These are phyloP conservation scores for Chrysanthemum seticuspe DNA, from an alignment of 129 eudicot genomes.

Conservation along the genomic window DNA sequence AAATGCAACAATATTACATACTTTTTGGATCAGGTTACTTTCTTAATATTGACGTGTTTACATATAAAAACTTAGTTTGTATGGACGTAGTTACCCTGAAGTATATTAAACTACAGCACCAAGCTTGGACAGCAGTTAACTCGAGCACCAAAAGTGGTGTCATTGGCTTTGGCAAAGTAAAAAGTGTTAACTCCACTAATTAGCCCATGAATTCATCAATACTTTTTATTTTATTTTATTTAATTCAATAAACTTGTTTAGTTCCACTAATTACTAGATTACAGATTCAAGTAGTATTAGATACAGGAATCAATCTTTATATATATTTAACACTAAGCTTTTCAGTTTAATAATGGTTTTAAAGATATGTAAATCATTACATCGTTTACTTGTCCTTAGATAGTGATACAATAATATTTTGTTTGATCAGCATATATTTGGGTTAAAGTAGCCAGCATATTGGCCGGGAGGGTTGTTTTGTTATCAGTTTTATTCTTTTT, in stretches of 20 bases:
- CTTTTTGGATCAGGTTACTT: too few relatives aligned
- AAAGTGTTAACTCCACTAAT: conserved; percentile 15
- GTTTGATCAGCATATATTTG: background rate
- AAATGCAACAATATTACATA: too few relatives aligned
- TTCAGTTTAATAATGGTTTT: conserved; percentile 16
- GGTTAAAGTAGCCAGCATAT: background rate
- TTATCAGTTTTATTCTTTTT: background rate
- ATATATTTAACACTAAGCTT: background rate
- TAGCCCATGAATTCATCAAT: background rate
- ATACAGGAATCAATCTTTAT: background rate
- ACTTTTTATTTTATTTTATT: background rate
- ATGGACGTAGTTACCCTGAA: too few relatives aligned
- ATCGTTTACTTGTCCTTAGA: background rate
- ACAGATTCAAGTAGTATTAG: background rate
- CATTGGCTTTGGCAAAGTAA: background rate
- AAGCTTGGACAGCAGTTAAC: background rate
- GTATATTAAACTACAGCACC: background rate
- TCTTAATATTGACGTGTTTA: too few relatives aligned
- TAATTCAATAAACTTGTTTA: background rate
- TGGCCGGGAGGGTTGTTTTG: background rate
- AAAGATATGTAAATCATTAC: background rate
- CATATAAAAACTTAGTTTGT: too few relatives aligned
- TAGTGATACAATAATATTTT: conserved; percentile 8
- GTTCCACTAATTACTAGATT: background rate
- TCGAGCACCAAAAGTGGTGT: background rate